These are phyloP conservation scores for Aurifilum marmelostoma DNA, from an alignment of 2,329 filamentous ascomycete genomes.

Conservation along the genomic window DNA sequence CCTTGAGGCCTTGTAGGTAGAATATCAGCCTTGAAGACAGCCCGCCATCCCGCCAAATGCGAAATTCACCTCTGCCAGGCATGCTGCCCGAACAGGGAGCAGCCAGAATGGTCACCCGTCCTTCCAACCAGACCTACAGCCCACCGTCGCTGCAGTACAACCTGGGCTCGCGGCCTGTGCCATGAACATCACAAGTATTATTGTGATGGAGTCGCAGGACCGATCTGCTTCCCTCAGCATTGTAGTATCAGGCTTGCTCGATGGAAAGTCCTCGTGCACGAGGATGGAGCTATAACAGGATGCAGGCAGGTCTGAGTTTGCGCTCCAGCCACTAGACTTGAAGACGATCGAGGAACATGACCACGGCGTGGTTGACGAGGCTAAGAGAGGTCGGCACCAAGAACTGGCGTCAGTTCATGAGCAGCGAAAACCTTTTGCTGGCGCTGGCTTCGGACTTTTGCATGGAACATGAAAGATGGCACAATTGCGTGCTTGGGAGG, in stretches of 20 bases:
- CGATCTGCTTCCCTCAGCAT: too few relatives aligned
- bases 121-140: too few relatives aligned
- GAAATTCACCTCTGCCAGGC: slow-evolving; percentile 10
- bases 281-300: too few relatives aligned
- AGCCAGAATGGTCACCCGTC: background rate
- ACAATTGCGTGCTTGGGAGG: background rate
- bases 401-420: slow-evolving; percentile 7
- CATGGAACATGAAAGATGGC: background rate
- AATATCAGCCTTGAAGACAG: slow-evolving; percentile 10
- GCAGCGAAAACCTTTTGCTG: background rate
- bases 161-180: background rate
- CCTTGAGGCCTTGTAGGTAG: slow-evolving; percentile 14
- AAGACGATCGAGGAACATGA: too few relatives aligned
- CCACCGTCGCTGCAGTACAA: background rate
- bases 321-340: too few relatives aligned
- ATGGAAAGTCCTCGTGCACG: too few relatives aligned
- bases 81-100: background rate
- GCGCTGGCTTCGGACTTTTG: background rate
- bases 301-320: too few relatives aligned
- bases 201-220: too few relatives aligned
- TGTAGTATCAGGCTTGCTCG: too few relatives aligned
- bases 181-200: background rate
- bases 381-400: background rate
- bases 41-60: background rate
- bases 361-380: background rate